phyloP scores from a whole-genome alignment of 257 asterid genomes.

The Verbascum thapsus region DNA sequence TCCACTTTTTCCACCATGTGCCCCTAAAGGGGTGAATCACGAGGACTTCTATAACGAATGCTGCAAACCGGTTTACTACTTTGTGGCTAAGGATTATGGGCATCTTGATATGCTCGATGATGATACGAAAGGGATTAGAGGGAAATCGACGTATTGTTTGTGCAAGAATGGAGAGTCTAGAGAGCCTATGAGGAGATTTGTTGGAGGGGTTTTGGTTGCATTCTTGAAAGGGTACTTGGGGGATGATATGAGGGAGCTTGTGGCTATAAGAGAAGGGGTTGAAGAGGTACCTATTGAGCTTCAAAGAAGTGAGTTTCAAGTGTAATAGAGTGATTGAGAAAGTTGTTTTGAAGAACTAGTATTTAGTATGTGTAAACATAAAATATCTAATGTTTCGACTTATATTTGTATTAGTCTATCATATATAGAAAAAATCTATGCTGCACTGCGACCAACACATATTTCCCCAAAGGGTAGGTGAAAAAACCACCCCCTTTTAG shows the following conservation, averaged over 20 bases:
- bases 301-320: constrained; percentile 52
- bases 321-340: constrained; percentile 14
- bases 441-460: too few relatives aligned
- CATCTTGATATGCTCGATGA: constrained; percentile 88
- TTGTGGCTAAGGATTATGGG: constrained; percentile 81
- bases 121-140: constrained; percentile 75
- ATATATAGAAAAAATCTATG: too few relatives aligned
- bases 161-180: constrained; percentile 78
- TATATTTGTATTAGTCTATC: too few relatives aligned
- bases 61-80: constrained; percentile 50
- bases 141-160: constrained; percentile 57
- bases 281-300: constrained; percentile 55
- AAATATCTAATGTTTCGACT: background rate
- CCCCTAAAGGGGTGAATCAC: constrained; percentile 88
- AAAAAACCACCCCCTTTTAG: too few relatives aligned
- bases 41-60: constrained; percentile 76
- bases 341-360: background rate
- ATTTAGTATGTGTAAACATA: background rate
- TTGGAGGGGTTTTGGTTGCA: constrained; percentile 72
- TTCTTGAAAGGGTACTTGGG: constrained; percentile 69
- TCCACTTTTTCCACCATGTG: constrained; percentile 77
- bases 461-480: too few relatives aligned
- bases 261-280: constrained; percentile 51
- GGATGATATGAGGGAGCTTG: constrained; percentile 48
- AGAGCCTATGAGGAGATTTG: constrained; percentile 83